Evolutionary conservation across 2,329 filamentous ascomycete species (phyloP).

Genomic region (Calonectria henricotiae): DNA sequence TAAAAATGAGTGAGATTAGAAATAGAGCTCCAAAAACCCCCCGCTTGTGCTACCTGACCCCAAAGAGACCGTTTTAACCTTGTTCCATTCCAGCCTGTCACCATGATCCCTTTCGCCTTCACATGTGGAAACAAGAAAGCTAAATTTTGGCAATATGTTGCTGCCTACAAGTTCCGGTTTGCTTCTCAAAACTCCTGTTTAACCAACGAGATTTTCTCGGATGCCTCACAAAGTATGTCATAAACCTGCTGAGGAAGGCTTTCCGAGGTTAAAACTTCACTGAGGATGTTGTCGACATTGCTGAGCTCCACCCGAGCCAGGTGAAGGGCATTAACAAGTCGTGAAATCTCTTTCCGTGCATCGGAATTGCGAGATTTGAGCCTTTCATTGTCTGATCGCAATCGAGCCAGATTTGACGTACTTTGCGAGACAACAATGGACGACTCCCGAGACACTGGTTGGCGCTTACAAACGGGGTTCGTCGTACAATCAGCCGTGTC

Average conservation of each 20-base stretch:
- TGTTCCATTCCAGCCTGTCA: neutral
- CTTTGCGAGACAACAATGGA: neutral
- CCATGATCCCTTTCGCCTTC: neutral
- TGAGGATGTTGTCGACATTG: neutral
- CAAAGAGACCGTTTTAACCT: neutral
- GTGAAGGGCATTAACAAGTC: neutral
- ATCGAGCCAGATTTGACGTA: neutral
- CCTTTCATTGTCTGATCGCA: neutral
- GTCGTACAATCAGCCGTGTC: too few relatives aligned
- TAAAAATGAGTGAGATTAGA: too few relatives aligned
- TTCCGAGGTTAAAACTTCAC: neutral
- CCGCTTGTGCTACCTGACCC: neutral
- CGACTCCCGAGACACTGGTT: neutral
- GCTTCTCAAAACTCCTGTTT: neutral
- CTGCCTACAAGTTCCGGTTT: neutral
- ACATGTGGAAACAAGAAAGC: neutral
- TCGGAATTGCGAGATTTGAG: neutral
- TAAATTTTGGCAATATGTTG: neutral
- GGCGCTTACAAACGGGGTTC: neutral
- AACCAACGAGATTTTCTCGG: neutral
- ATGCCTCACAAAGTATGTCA: neutral
- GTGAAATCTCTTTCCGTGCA: neutral
- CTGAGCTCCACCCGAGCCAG: neutral
- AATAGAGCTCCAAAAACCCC: neutral
- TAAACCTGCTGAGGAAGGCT: neutral